These are phyloP conservation scores for Selenicereus undatus DNA, from an alignment of 148 eudicot genomes.

Conservation along the genomic window DNA sequence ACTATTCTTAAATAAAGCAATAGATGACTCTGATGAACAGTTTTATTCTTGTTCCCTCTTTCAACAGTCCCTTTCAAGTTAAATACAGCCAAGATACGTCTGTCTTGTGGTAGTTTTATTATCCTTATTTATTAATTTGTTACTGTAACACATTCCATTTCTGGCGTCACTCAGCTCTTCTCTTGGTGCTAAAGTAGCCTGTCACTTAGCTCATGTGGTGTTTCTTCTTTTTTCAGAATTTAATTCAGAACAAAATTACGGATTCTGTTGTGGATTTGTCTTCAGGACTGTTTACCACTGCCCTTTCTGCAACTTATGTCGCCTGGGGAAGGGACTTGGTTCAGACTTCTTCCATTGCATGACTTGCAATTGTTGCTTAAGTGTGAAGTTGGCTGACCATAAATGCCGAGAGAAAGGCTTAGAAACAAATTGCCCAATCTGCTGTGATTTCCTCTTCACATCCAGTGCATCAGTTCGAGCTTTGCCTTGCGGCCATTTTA, in stretches of 20 bases:
- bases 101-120: background rate
- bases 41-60: background rate
- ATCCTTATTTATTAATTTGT: background rate
- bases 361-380: constrained; percentile 86
- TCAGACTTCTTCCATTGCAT: constrained; percentile 89
- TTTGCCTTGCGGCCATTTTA: constrained; percentile 90
- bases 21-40: background rate
- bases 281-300: constrained; percentile 85
- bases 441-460: constrained; percentile 89
- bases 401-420: constrained; percentile 87
- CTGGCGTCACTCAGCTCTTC: too few relatives aligned
- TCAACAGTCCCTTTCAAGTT: background rate
- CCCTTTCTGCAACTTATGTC: constrained; percentile 87
- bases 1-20: background rate
- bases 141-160: too few relatives aligned
- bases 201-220: background rate
- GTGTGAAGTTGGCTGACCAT: constrained; percentile 67
- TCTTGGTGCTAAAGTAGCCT: background rate
- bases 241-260: background rate
- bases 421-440: constrained; percentile 90
- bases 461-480: constrained; percentile 82
- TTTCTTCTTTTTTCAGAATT: background rate
- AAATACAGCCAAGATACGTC: too few relatives aligned
- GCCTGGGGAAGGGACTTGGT: constrained; percentile 78
- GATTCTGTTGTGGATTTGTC: constrained; percentile 12